These are phyloP conservation scores for Apostasia shenzhenica DNA, from an alignment of 106 monocot genomes.

Conservation along the genomic window DNA sequence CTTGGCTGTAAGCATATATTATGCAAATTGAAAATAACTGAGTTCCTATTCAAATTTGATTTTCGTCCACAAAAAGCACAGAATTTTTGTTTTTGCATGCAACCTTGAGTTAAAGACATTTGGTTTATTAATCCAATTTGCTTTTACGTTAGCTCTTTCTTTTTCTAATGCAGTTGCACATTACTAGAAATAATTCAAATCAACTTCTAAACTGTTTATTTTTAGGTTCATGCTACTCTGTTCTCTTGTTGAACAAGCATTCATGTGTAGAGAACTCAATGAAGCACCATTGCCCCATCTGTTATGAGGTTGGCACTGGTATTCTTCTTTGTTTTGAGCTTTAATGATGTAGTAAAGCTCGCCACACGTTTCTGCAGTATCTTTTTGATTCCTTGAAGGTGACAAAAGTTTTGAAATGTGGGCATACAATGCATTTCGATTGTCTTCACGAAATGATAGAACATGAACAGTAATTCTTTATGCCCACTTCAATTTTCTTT, in stretches of 20 bases:
- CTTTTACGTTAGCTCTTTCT: too few species aligned
- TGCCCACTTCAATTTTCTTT: neutral
- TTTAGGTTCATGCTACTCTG: slow-evolving; percentile 77
- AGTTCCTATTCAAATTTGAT: too few species aligned
- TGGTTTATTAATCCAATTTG: too few species aligned
- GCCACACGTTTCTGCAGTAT: slow-evolving; percentile 39
- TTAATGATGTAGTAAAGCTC: slow-evolving; percentile 1
- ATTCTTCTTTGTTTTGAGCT: slow-evolving; percentile 3
- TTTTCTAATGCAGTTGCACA: too few species aligned
- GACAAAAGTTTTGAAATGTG: slow-evolving; percentile 59
- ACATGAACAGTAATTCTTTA: slow-evolving; percentile 41
- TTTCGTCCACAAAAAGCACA: too few species aligned
- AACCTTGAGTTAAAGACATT: too few species aligned
- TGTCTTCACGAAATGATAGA: slow-evolving; percentile 51
- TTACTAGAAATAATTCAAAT: neutral
- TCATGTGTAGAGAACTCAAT: slow-evolving; percentile 91
- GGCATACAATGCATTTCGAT: slow-evolving; percentile 65
- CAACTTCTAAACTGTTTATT: neutral
- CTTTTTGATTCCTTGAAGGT: slow-evolving; percentile 81
- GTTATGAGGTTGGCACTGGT: slow-evolving; percentile 56
- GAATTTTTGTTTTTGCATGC: too few species aligned
- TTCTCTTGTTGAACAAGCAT: slow-evolving; percentile 48
- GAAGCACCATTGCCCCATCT: slow-evolving; percentile 81
- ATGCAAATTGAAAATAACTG: too few species aligned
- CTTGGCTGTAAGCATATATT: too few species aligned